Conservation (phyloP, 768 basidiomycete species). For the Russula vinacea region DNA sequence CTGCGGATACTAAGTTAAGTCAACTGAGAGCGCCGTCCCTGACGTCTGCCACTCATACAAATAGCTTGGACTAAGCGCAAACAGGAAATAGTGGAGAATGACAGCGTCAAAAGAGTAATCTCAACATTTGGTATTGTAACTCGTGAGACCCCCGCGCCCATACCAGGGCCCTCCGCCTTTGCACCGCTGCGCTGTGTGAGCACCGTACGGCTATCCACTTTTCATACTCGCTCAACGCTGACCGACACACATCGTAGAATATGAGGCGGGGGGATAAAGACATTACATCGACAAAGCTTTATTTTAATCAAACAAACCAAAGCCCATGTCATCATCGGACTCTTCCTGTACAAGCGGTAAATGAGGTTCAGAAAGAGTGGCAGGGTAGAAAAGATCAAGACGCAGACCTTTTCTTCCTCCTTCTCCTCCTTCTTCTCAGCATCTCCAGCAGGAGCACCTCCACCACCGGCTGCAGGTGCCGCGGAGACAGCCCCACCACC, state of each 20-base stretch:
- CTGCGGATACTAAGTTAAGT: background rate
- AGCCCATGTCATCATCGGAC: conserved; percentile 98
- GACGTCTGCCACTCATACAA: background rate
- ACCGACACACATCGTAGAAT: conserved; percentile 2
- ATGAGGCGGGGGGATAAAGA: background rate
- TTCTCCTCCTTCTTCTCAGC: conserved; percentile 81
- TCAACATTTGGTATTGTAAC: no score
- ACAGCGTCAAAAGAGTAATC: background rate
- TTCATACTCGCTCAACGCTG: background rate
- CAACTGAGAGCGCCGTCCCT: background rate
- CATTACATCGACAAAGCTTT: conserved; percentile 30
- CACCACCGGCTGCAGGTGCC: conserved; percentile 52
- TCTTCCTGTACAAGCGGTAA: conserved; percentile 58
- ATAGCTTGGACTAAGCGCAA: background rate
- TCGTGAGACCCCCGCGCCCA: no score
- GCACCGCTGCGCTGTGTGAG: background rate
- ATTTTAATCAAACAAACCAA: conserved; percentile 90
- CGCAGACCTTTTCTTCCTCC: conserved; percentile 78
- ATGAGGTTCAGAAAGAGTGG: background rate
- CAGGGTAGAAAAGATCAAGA: conserved; percentile 4
- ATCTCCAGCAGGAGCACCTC: conserved; percentile 57
- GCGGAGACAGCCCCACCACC: conserved; percentile 74
- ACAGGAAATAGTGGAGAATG: background rate
- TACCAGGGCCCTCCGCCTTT: no score
- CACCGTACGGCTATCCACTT: background rate